These are phyloP conservation scores for Coniella vitis DNA, from an alignment of 2,329 filamentous ascomycete genomes.

Conservation along the genomic window DNA sequence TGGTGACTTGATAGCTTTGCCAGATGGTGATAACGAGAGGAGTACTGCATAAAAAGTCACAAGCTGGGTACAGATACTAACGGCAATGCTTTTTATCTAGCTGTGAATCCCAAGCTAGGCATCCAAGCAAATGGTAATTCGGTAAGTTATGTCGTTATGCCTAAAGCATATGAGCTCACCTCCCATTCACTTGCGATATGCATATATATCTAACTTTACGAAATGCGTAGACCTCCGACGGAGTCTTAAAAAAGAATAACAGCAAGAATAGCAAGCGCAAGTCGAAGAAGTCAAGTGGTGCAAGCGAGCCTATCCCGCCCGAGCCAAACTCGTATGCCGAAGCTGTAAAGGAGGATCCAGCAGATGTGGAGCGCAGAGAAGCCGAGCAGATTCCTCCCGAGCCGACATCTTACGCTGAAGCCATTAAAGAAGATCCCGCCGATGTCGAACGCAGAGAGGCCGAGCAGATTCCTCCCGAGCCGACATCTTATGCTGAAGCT, in stretches of 20 bases:
- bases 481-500: constrained; percentile 12
- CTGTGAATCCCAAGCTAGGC: constrained; percentile 2
- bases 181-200: too few species aligned
- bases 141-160: too few species aligned
- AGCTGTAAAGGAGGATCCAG: constrained; percentile 14
- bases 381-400: not conserved
- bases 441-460: constrained; percentile 1
- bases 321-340: constrained; percentile 13
- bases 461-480: not conserved
- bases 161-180: too few species aligned
- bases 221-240: not conserved
- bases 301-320: not conserved
- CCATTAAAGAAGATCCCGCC: constrained; percentile 13
- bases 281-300: constrained; percentile 9
- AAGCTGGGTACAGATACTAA: constrained; percentile 13
- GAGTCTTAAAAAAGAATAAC: not conserved
- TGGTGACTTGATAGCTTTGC: too few species aligned
- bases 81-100: constrained; percentile 13
- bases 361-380: not conserved
- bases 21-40: too few species aligned
- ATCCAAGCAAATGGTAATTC: not conserved
- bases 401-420: constrained; percentile 12
- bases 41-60: too few species aligned
- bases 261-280: constrained; percentile 14
- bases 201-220: not conserved